Evolutionary conservation across 495 filamentous ascomycete genomes (phyloP).

Genomic region (Trichoderma asperelloides): DNA sequence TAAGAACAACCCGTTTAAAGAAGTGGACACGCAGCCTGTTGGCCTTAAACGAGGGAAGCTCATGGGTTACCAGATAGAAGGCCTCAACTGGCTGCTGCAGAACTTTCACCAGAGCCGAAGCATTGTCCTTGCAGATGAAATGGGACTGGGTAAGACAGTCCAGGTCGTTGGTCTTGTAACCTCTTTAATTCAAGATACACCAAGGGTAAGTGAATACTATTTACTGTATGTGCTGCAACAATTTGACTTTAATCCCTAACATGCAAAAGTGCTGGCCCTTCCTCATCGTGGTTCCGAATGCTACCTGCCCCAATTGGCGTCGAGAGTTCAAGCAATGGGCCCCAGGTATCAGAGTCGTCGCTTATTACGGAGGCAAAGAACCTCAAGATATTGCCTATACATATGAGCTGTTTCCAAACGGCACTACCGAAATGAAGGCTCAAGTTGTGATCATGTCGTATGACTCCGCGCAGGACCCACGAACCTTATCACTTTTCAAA

Average conservation of each 20-base stretch:
- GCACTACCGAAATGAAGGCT: constrained; percentile 51
- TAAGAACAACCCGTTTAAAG: constrained; percentile 54
- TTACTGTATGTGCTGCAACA: neutral
- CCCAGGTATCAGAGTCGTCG: constrained; percentile 74
- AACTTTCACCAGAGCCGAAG: constrained; percentile 75
- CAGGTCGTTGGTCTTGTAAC: constrained; percentile 82
- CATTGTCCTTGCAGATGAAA: constrained; percentile 95
- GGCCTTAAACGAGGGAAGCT: constrained; percentile 68
- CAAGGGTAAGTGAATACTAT: constrained; percentile 27
- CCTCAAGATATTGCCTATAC: constrained; percentile 62
- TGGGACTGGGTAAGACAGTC: constrained; percentile 97
- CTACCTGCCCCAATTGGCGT: constrained; percentile 94
- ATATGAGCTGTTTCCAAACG: constrained; percentile 73
- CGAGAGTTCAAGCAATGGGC: constrained; percentile 94
- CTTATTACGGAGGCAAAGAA: constrained; percentile 71
- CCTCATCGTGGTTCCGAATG: constrained; percentile 84
- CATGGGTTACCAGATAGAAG: constrained; percentile 91
- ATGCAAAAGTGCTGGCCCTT: constrained; percentile 69
- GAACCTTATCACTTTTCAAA: constrained; percentile 52
- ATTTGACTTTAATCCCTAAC: neutral
- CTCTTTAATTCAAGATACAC: constrained; percentile 61
- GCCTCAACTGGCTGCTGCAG: constrained; percentile 94
- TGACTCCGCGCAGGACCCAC: constrained; percentile 67
- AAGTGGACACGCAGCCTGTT: constrained; percentile 63
- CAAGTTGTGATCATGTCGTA: constrained; percentile 95